Conservation (phyloP, 306 rosid genomes). For the Betula pendula region DNA sequence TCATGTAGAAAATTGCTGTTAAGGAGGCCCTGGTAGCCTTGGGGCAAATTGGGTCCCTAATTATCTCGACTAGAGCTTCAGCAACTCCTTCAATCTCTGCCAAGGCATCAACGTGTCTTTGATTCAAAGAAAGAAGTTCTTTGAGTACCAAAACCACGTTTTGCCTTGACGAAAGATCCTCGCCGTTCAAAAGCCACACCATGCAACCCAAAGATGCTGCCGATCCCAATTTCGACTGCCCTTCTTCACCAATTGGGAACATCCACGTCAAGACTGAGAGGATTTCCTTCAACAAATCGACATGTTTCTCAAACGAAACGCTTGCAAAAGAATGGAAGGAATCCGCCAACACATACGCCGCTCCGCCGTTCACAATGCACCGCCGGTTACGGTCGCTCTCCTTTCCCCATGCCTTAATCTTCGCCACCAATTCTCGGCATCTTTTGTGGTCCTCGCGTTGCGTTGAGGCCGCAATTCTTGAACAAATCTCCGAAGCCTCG, state of each 20-base stretch:
- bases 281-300: constrained; percentile 50
- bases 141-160: constrained; percentile 59
- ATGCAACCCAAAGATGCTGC: constrained; percentile 39
- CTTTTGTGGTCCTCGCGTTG: constrained; percentile 37
- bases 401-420: constrained; percentile 63
- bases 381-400: constrained; percentile 81
- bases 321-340: constrained; percentile 51
- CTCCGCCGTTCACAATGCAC: constrained; percentile 45
- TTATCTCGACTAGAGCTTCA: constrained; percentile 56
- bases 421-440: constrained; percentile 52
- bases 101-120: constrained; percentile 37
- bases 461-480: constrained; percentile 35
- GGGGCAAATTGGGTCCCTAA: constrained; percentile 46
- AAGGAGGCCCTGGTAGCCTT: constrained; percentile 62
- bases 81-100: constrained; percentile 47
- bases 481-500: constrained; percentile 48
- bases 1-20: constrained; percentile 51
- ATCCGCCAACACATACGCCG: constrained; percentile 38
- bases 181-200: constrained; percentile 47
- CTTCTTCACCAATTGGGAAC: constrained; percentile 48
- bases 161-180: constrained; percentile 55
- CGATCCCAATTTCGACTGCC: constrained; percentile 44
- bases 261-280: constrained; percentile 54
- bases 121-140: constrained; percentile 36
- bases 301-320: constrained; percentile 34